Evolutionary conservation across 202 grass and related monocot species (phyloP).

Genomic region (Schoenoplectus triqueter): DNA sequence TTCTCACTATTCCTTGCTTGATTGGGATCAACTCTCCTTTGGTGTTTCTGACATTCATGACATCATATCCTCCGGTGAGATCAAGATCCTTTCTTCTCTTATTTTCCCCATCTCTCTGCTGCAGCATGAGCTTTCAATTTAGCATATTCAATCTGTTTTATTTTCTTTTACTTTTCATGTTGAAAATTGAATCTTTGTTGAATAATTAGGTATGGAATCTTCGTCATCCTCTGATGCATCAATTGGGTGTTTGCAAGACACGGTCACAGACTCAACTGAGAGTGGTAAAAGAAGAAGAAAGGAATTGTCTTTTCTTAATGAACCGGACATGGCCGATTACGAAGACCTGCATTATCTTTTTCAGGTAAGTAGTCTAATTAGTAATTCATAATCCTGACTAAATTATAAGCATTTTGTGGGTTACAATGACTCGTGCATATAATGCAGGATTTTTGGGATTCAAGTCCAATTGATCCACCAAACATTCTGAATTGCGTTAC

Average conservation of each 20-base stretch:
- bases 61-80: constrained; percentile 27
- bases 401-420: background rate
- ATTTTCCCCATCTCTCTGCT: too few species aligned
- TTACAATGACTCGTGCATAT: background rate
- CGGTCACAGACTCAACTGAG: constrained; percentile 49
- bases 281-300: constrained; percentile 62
- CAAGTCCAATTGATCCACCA: constrained; percentile 11
- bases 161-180: background rate
- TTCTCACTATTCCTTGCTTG: constrained; percentile 37
- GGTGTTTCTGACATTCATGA: constrained; percentile 26
- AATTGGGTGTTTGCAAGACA: constrained; percentile 60
- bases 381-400: background rate
- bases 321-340: constrained; percentile 35
- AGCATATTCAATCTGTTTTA: too few species aligned
- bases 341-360: constrained; percentile 70
- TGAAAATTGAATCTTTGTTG: constrained; percentile 22
- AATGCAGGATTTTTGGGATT: constrained; percentile 35
- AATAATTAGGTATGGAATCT: constrained; percentile 60
- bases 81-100: background rate
- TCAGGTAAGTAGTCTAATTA: constrained; percentile 44
- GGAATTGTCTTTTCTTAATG: constrained; percentile 28
- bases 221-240: constrained; percentile 60
- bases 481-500: constrained; percentile 25
- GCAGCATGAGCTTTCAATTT: too few species aligned
- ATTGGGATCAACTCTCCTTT: constrained; percentile 40